Base-by-base conservation (phyloP, 108 stramenopile genomes). In the Cyclotella sp. region DNA sequence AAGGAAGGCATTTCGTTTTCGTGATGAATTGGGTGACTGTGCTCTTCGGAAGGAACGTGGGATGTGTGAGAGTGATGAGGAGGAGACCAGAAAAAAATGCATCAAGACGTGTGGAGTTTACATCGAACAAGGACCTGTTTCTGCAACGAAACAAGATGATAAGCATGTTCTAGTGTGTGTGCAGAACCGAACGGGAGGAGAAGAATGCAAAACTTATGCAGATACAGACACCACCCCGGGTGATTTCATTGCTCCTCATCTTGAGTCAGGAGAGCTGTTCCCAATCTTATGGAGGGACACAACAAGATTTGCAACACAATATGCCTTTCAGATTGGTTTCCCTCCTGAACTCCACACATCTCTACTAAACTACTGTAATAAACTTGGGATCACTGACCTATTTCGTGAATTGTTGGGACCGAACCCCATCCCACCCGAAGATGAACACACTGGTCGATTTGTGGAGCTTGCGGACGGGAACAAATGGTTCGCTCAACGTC, bases 401-500 rank as follows among this genome's bases (percentile, higher is more conserved):
- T 77, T 85, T 51, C 75, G 79, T 44, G 43, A 66, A 12, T 52
- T 85, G 21, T 58, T 76, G 14, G 63, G 70, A 21, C 58, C 59
- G 2, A 47, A 81, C 39, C 82, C 77, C 45, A 49, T 80, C 15
- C 49, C 30, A 2, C 47, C 68, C 6, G 45, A 45, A 22, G 73
- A 69, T 15, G 62, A 74, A 57, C 49, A 47, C 27, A 59, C 57
- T 24, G 78, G 66, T 12, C 42, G 61, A 18, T 81, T 90, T 44
- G 70, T 73, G 22, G 70, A 60, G 21, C 52, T 88, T 13, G 44
- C 51, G n/a, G 85, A 90, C 74, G 87, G 85, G 8, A 78, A 78
- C 30, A 69, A 68, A 21, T 90, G 89, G 89, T 81, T 77, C 27
- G 86, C 79, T 28, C 85, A 85, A 80, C 69, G 86, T 24, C 86